A percentile compares a stretch with the other conserved stretches of the same genome.
Evolutionary conservation across 1,139 yeast species (phyloP).

Genomic region (Kurtzmaniella quercitrusa): DNA sequence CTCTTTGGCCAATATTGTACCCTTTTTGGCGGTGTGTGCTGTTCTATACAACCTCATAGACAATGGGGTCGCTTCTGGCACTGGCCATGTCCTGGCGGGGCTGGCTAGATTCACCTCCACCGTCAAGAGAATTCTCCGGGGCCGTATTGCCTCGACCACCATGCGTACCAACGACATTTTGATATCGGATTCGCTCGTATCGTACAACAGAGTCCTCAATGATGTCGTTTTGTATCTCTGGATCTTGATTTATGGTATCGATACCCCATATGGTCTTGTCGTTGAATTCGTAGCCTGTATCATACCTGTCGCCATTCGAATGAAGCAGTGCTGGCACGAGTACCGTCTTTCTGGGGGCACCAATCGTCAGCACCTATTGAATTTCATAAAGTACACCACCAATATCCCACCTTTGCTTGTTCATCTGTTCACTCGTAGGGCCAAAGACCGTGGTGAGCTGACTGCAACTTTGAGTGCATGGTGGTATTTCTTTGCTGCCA

Average conservation of each 20-base stretch:
- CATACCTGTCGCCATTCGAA: slow-evolving; percentile 67
- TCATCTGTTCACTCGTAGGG: slow-evolving; percentile 32
- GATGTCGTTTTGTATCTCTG: slow-evolving; percentile 53
- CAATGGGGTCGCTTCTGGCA: neutral
- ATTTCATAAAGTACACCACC: slow-evolving; percentile 69
- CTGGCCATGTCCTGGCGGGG: slow-evolving; percentile 22
- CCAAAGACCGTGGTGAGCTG: slow-evolving; percentile 8
- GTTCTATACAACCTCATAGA: slow-evolving; percentile 3
- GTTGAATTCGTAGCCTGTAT: slow-evolving; percentile 49
- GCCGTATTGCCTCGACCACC: slow-evolving; percentile 50
- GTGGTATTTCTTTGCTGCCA: slow-evolving; percentile 51
- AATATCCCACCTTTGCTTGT: slow-evolving; percentile 61
- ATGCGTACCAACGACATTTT: slow-evolving; percentile 76
- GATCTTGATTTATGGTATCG: slow-evolving; percentile 23
- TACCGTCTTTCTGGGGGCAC: slow-evolving; percentile 45
- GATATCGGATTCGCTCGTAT: slow-evolving; percentile 75
- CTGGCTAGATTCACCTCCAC: slow-evolving; percentile 45
- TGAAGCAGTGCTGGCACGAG: slow-evolving; percentile 78
- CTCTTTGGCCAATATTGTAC: slow-evolving; percentile 1
- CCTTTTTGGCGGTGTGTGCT: neutral
- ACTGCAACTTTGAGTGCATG: slow-evolving; percentile 17
- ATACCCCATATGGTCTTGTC: slow-evolving; percentile 20
- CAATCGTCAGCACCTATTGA: slow-evolving; percentile 49
- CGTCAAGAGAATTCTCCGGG: slow-evolving; percentile 48
- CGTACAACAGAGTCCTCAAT: slow-evolving; percentile 70